A percentile compares a stretch with the other conserved stretches of the same genome.
Conservation (phyloP, 352 stramenopile species). For the Sclerospora graminicola region DNA sequence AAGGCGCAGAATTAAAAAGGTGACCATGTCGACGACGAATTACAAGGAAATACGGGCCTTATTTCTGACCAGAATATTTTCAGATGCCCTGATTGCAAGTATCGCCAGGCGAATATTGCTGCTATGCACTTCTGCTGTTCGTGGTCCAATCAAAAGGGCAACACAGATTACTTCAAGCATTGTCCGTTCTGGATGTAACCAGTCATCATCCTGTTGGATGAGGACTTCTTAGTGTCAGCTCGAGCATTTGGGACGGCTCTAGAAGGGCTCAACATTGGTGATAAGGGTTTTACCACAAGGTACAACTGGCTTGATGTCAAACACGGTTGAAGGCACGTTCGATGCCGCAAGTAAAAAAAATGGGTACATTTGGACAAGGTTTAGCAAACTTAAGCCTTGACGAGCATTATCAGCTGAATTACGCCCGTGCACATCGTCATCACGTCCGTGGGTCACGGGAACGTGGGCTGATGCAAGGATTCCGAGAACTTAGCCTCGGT, state of each 20-base stretch:
- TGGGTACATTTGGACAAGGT: slow-evolving; percentile 78
- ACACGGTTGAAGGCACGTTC: no score
- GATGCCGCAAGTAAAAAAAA: slow-evolving; percentile 71
- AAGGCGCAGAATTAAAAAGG: no score
- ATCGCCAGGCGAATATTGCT: slow-evolving; percentile 63
- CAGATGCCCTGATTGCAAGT: slow-evolving; percentile 76
- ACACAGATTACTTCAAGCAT: slow-evolving; percentile 82
- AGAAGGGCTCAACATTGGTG: no score
- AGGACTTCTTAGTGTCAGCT: slow-evolving; percentile 69
- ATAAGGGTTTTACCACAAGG: no score
- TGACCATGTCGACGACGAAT: slow-evolving; percentile 12
- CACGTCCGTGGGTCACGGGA: slow-evolving; percentile 69
- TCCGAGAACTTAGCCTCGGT: slow-evolving; percentile 75
- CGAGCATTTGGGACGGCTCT: slow-evolving; percentile 68
- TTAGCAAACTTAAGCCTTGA: slow-evolving; percentile 80
- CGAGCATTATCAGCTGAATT: no score
- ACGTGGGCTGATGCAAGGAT: no score
- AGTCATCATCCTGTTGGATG: slow-evolving; percentile 75
- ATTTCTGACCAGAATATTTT: no score
- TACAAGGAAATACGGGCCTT: slow-evolving; percentile 30
- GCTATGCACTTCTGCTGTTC: no score
- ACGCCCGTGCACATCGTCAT: slow-evolving; percentile 55
- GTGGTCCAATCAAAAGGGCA: slow-evolving; percentile 84
- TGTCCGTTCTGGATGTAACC: slow-evolving; percentile 82
- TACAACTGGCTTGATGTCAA: no score